Evolutionary conservation across 2,329 filamentous ascomycete species (phyloP), one percentile per base, ranked within the genome.

Genomic region (Lasiodiplodia sp.): DNA sequence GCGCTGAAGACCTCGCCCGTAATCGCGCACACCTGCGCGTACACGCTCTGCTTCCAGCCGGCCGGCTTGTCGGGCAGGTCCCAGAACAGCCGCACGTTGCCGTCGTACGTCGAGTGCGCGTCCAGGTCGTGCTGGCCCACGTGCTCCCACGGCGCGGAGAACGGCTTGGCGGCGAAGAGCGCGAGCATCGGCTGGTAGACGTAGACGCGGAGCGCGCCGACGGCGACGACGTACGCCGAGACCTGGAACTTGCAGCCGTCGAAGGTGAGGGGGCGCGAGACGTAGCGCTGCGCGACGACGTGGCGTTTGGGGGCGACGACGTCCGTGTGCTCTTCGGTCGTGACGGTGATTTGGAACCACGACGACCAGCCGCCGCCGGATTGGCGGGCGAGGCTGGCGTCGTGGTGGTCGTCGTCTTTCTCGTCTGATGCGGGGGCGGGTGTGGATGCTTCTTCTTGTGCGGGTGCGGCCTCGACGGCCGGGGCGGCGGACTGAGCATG

Each of bases 281-380:
- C 95, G 80, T 99, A 99, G 0, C 93, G 92, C 80, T 99, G 96
- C 4, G 91, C 94, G 75, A 98, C 90, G 82, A 99, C 99, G 82
- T 98, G 95, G 70, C 96, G 91, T 62, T 98, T 90, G 77, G 97
- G 93, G 0, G 92, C 23, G 76, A 75, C 4, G 78, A 74, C 60
- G 76, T 73, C n/a, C 4, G 77, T 72, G 10, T 84, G 82, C 70
- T 88, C 83, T 23, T 79, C 79, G 25, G 78, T 78, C 25, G 78
- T 76, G 3, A 76, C 78, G 2, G 77, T 77, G 31, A 37, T 71
- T 49, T 14, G 70, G 70, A 21, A 75, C 77, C 37, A 77, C 75
- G 7, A 79, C 66, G 44, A 70, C 71, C 21, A 68, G 40, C n/a
- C 56, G 16, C n/a, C 56, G 16, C 73, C 64, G 5, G 76, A 75